Evolutionary conservation across 805 yeast genomes (phyloP).

Genomic region (Yarrowia keelungensis): DNA sequence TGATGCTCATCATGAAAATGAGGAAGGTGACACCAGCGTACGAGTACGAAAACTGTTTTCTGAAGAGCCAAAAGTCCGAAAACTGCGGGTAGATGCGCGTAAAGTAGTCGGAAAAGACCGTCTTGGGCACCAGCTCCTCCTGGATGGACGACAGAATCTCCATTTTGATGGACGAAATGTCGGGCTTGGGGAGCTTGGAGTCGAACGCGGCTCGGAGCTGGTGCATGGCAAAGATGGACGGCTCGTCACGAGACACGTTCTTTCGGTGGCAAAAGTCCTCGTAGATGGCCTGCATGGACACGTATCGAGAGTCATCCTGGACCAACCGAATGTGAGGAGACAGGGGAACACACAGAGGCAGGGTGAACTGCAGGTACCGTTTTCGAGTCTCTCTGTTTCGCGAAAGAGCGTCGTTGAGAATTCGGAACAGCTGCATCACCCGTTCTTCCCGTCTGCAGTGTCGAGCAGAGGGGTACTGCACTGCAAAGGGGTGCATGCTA

Average conservation of each 20-base stretch:
- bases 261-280: conserved; percentile 81
- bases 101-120: conserved; percentile 81
- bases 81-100: conserved; percentile 71
- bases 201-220: conserved; percentile 92
- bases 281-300: conserved; percentile 80
- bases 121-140: conserved; percentile 81
- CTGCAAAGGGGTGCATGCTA: conserved; percentile 87
- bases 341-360: conserved; percentile 91
- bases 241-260: conserved; percentile 83
- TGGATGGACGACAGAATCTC: conserved; percentile 93
- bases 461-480: conserved; percentile 97
- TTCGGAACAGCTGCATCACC: conserved; percentile 87
- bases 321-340: conserved; percentile 93
- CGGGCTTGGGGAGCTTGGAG: conserved; percentile 92
- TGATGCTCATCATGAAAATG: conserved; percentile 93
- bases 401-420: conserved; percentile 80
- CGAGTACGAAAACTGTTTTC: conserved; percentile 92
- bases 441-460: conserved; percentile 97
- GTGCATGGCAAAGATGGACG: conserved; percentile 82
- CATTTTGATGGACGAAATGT: conserved; percentile 82
- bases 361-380: conserved; percentile 80
- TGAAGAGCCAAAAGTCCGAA: conserved; percentile 96
- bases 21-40: conserved; percentile 92
- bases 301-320: conserved; percentile 78
- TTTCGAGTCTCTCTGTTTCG: conserved; percentile 88